These are phyloP conservation scores for Aureobasidium zeae DNA, from an alignment of 2,329 filamentous ascomycete genomes.

Conservation along the genomic window DNA sequence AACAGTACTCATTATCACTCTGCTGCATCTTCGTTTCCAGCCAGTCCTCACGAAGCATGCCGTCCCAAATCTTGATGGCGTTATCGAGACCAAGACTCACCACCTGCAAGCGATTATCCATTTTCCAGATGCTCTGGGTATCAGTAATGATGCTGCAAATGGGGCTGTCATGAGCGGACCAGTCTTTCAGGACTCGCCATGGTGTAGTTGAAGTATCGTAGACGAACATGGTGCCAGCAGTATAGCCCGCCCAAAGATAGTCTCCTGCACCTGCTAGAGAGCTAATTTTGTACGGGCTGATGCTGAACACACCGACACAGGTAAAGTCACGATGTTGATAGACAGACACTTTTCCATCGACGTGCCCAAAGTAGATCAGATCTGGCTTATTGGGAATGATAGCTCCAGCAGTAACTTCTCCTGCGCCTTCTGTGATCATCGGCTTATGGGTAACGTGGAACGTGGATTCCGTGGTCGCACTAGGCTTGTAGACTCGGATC, in stretches of 20 bases:
- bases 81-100: constrained; percentile 82
- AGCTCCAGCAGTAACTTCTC: constrained; percentile 80
- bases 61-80: constrained; percentile 79
- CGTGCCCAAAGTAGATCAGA: constrained; percentile 81
- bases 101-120: constrained; percentile 68
- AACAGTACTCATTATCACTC: constrained; percentile 72
- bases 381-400: constrained; percentile 64
- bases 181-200: constrained; percentile 89
- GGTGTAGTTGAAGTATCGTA: constrained; percentile 78
- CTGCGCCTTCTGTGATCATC: constrained; percentile 60
- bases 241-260: constrained; percentile 87
- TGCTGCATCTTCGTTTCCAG: constrained; percentile 83
- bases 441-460: constrained; percentile 69
- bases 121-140: constrained; percentile 70
- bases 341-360: constrained; percentile 89
- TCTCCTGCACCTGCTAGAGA: constrained; percentile 70
- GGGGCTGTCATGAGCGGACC: constrained; percentile 80
- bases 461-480: constrained; percentile 54
- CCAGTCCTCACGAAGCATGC: constrained; percentile 87
- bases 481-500: constrained; percentile 73
- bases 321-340: constrained; percentile 70
- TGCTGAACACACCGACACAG: constrained; percentile 70
- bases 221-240: constrained; percentile 85
- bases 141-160: constrained; percentile 72
- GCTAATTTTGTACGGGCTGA: constrained; percentile 94